Evolutionary conservation across 441 rosid genomes (phyloP).

Genomic region (Capsella rubella): DNA sequence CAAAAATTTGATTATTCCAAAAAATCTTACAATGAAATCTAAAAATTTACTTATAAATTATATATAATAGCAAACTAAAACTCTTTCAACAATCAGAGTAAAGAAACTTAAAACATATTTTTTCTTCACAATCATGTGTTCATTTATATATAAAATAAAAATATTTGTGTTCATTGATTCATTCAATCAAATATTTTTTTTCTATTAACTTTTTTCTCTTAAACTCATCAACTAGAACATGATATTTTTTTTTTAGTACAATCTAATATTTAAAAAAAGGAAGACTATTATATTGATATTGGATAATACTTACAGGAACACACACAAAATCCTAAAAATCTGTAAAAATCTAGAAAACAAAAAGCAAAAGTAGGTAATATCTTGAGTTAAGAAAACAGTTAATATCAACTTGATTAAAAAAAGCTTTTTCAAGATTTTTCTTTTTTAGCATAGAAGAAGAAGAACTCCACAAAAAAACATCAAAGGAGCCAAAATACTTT

Average conservation of each 20-base stretch:
- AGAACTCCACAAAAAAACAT: slow-evolving; percentile 19
- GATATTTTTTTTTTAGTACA: neutral
- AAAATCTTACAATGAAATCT: neutral
- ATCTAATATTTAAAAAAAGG: neutral
- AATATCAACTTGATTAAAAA: slow-evolving; percentile 22
- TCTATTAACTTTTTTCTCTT: neutral
- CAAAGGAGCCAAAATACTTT: slow-evolving; percentile 3
- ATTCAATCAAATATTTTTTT: neutral
- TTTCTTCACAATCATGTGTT: too few species aligned
- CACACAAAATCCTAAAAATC: neutral
- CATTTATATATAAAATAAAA: too few species aligned
- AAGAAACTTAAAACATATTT: too few species aligned
- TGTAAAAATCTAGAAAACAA: slow-evolving; percentile 12
- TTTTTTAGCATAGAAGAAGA: slow-evolving; percentile 24
- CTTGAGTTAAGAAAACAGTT: neutral
- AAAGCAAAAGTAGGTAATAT: slow-evolving; percentile 31
- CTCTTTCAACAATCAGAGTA: too few species aligned
- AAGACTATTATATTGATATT: neutral
- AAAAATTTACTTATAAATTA: neutral
- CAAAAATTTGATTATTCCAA: neutral
- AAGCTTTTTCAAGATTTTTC: slow-evolving; percentile 19
- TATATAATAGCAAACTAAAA: neutral
- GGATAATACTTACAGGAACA: neutral
- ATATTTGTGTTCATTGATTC: neutral
- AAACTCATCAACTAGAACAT: neutral